Percentiles rank a stretch among this genome's conserved stretches.
phyloP scores from a whole-genome alignment of 441 rosid genomes.

The Gossypium gossypioides region DNA sequence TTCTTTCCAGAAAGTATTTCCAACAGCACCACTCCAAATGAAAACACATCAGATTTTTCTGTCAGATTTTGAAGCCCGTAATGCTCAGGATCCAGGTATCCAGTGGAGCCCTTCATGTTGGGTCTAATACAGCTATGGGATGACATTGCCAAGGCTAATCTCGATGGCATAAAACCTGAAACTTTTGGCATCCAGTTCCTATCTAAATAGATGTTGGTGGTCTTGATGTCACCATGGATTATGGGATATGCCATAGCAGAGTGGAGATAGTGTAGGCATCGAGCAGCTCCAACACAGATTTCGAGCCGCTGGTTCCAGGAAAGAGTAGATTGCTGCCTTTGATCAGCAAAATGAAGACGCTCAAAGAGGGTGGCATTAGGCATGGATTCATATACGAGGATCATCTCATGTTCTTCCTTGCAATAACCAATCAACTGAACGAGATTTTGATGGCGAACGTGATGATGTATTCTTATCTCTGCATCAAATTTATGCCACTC shows the following conservation, averaged over 20 bases:
- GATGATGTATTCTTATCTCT: conserved; percentile 66
- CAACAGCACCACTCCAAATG: conserved; percentile 75
- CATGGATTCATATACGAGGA: conserved; percentile 74
- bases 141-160: not conserved
- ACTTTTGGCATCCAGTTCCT: conserved; percentile 68
- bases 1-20: conserved; percentile 54
- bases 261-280: conserved; percentile 87
- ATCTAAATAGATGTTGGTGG: conserved; percentile 61
- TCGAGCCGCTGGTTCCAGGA: conserved; percentile 65
- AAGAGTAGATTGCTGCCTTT: conserved; percentile 26
- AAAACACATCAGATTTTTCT: conserved; percentile 70
- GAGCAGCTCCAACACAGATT: conserved; percentile 66
- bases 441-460: conserved; percentile 66
- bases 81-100: conserved; percentile 64
- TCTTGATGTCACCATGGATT: conserved; percentile 74
- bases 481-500: conserved; percentile 33
- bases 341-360: conserved; percentile 41
- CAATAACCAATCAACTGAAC: conserved; percentile 76
- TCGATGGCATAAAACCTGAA: conserved; percentile 56
- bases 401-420: conserved; percentile 54
- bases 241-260: conserved; percentile 57
- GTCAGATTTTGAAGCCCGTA: conserved; percentile 52
- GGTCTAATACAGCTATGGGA: conserved; percentile 17
- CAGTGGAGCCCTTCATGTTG: conserved; percentile 61
- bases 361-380: conserved; percentile 63